A percentile compares a stretch with the other conserved stretches of the same genome.
Conservation (phyloP, 768 basidiomycete species). For the Termitomyces sp. region DNA sequence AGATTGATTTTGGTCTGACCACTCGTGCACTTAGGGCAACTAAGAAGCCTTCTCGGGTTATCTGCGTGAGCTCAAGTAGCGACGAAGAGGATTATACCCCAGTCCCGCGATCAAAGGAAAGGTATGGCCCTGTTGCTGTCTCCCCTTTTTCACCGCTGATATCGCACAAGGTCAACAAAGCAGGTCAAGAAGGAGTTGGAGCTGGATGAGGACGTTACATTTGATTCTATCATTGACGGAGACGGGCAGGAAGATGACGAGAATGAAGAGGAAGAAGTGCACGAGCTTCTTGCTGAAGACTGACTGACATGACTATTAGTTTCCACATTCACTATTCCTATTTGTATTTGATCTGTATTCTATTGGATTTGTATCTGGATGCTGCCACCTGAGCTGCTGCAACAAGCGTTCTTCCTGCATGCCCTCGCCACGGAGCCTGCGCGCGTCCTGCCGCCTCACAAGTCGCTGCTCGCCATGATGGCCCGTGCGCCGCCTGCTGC, state of each 20-base stretch:
- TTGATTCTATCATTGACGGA: constrained; percentile 50
- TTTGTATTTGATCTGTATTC: constrained; percentile 3
- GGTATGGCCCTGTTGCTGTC: constrained; percentile 8
- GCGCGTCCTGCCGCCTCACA: constrained; percentile 62
- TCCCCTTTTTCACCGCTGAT: constrained; percentile 5
- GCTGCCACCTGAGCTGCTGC: constrained; percentile 51
- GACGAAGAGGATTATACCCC: constrained; percentile 28
- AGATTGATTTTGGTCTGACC: background rate
- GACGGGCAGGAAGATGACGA: constrained; percentile 36
- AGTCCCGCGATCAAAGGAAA: constrained; percentile 7
- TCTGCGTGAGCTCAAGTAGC: constrained; percentile 33
- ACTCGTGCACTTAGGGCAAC: constrained; percentile 24
- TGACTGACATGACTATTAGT: constrained; percentile 8
- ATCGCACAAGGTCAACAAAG: constrained; percentile 8
- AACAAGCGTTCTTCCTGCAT: constrained; percentile 63
- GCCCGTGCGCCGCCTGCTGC: constrained; percentile 10
- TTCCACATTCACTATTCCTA: background rate
- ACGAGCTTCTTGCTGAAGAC: constrained; percentile 34
- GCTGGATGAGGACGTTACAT: constrained; percentile 19
- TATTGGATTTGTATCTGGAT: background rate
- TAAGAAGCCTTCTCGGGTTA: constrained; percentile 29
- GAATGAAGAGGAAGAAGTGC: constrained; percentile 51
- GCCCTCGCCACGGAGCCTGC: constrained; percentile 58
- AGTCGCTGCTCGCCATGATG: constrained; percentile 66
- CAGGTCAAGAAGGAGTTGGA: constrained; percentile 31